Evolutionary conservation across 371 early-diverging fungal genomes (phyloP).

Genomic region (Mortierella sp.): DNA sequence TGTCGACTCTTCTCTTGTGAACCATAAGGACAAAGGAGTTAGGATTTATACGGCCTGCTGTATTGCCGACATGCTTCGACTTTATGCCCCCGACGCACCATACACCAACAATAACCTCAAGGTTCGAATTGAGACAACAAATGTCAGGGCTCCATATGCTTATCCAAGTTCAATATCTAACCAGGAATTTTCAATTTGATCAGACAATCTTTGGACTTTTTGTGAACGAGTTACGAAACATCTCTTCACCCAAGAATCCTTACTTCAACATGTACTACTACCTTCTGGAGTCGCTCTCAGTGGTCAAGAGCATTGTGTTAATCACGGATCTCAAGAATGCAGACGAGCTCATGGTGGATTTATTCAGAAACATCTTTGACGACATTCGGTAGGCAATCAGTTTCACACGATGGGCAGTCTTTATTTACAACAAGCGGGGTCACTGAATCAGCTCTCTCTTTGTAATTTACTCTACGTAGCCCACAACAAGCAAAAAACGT

Average conservation of each 20-base stretch:
- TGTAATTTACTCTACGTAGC: constrained; percentile 39
- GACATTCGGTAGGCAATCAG: constrained; percentile 61
- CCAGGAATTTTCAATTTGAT: neutral
- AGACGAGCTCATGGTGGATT: constrained; percentile 74
- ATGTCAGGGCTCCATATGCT: neutral
- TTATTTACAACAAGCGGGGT: too few relatives aligned
- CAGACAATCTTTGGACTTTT: constrained; percentile 87
- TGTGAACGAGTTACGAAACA: constrained; percentile 74
- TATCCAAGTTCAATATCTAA: neutral
- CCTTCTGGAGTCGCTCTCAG: constrained; percentile 88
- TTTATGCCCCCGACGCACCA: constrained; percentile 95
- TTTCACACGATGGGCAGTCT: neutral
- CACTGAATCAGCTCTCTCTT: neutral
- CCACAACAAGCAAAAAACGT: constrained; percentile 80
- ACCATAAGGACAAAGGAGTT: constrained; percentile 86
- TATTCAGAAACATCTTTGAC: constrained; percentile 76
- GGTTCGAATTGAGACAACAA: constrained; percentile 55
- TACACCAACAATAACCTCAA: constrained; percentile 79
- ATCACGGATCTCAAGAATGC: constrained; percentile 77
- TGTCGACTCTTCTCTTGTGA: constrained; percentile 71
- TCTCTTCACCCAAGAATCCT: constrained; percentile 68
- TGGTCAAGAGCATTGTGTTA: constrained; percentile 85
- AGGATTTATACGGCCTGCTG: constrained; percentile 87
- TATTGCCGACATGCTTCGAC: constrained; percentile 89
- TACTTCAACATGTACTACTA: constrained; percentile 83